Conservation (phyloP, 352 stramenopile genomes). For the Halophytophthora batemanensis region DNA sequence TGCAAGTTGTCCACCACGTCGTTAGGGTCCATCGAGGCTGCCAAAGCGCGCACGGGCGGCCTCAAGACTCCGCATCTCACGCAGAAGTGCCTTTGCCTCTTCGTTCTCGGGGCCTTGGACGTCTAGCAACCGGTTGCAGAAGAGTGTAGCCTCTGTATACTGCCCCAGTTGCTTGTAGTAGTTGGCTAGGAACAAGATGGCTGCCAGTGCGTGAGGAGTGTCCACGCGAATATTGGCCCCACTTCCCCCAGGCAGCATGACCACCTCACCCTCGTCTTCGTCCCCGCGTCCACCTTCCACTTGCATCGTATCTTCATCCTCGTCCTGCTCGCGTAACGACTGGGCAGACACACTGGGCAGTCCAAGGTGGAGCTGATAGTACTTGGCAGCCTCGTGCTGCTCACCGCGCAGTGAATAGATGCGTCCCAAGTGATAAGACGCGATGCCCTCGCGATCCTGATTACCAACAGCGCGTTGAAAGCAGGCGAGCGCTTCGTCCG, state of each 20-base stretch:
- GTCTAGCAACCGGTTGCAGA: slow-evolving; percentile 77
- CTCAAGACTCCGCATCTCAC: slow-evolving; percentile 73
- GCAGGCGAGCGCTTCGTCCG: slow-evolving; percentile 66
- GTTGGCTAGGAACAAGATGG: slow-evolving; percentile 76
- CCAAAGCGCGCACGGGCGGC: slow-evolving; percentile 21
- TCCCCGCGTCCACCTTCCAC: slow-evolving; percentile 1
- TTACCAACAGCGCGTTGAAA: slow-evolving; percentile 77
- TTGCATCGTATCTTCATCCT: slow-evolving; percentile 2
- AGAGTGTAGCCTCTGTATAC: slow-evolving; percentile 53
- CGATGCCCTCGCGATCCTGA: slow-evolving; percentile 70
- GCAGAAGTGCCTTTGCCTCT: slow-evolving; percentile 75
- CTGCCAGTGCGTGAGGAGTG: slow-evolving; percentile 55
- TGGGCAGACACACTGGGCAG: slow-evolving; percentile 29
- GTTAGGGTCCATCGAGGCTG: slow-evolving; percentile 2
- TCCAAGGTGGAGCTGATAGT: slow-evolving; percentile 68
- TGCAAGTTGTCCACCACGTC: background rate
- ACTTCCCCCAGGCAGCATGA: slow-evolving; percentile 26
- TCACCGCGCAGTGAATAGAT: slow-evolving; percentile 48
- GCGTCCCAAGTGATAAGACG: slow-evolving; percentile 64
- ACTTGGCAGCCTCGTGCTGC: slow-evolving; percentile 63
- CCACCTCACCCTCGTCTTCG: slow-evolving; percentile 17
- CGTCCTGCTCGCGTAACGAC: slow-evolving; percentile 18
- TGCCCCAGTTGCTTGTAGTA: slow-evolving; percentile 76
- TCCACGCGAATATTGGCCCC: slow-evolving; percentile 50
- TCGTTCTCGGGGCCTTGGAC: slow-evolving; percentile 79